Evolutionary conservation across 2,329 filamentous ascomycete species (phyloP).

Genomic region (Fusarium acutatum): DNA sequence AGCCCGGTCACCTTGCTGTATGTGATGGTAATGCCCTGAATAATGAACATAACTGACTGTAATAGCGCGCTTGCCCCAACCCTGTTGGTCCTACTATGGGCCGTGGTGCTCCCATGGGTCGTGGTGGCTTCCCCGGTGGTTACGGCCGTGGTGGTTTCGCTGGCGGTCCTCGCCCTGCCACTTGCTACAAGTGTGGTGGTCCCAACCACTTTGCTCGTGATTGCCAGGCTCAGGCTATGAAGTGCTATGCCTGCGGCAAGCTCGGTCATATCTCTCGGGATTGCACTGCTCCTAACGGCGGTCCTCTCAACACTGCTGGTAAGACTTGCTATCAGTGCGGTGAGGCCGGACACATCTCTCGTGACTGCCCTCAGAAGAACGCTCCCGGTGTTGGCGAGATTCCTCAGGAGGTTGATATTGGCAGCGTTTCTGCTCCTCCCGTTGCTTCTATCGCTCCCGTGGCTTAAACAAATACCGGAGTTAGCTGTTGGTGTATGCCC

Average conservation of each 20-base stretch:
- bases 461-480: constrained; percentile 43
- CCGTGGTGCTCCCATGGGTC: constrained; percentile 72
- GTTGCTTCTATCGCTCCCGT: constrained; percentile 57
- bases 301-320: constrained; percentile 91
- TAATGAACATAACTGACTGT: constrained; percentile 20
- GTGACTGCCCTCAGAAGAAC: constrained; percentile 85
- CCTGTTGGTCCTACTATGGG: constrained; percentile 70
- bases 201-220: constrained; percentile 99
- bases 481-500: constrained; percentile 16
- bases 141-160: constrained; percentile 79
- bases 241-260: constrained; percentile 97
- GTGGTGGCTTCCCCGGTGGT: constrained; percentile 72
- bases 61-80: constrained; percentile 82
- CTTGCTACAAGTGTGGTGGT: constrained; percentile 80
- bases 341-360: constrained; percentile 93
- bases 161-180: constrained; percentile 73
- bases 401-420: constrained; percentile 53
- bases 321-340: constrained; percentile 99
- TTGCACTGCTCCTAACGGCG: constrained; percentile 96
- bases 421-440: constrained; percentile 53
- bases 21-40: constrained; percentile 44
- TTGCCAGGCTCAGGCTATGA: constrained; percentile 98
- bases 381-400: constrained; percentile 57
- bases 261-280: constrained; percentile 92
- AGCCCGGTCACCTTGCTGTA: constrained; percentile 91